A percentile compares a stretch with the other conserved stretches of the same genome.
Evolutionary conservation across 345 rosid species (phyloP).

Genomic region (Draba incana): DNA sequence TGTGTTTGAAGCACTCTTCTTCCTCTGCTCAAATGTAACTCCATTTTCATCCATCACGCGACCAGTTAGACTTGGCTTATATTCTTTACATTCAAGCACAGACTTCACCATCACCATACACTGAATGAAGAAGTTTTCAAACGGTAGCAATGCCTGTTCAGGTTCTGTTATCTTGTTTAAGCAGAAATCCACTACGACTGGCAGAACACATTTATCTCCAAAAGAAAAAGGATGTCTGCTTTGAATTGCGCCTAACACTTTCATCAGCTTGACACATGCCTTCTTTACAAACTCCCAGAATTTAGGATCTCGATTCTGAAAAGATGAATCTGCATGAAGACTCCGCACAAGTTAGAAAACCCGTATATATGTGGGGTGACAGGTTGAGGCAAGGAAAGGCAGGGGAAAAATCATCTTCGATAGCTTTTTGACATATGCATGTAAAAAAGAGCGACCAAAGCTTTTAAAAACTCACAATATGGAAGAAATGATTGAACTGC

Average conservation of each 20-base stretch:
- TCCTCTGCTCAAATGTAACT: constrained; percentile 75
- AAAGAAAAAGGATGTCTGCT: constrained; percentile 93
- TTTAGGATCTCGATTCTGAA: constrained; percentile 65
- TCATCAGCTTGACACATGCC: constrained; percentile 90
- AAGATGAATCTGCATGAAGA: constrained; percentile 66
- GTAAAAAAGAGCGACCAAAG: constrained; percentile 14
- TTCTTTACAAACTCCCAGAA: constrained; percentile 80
- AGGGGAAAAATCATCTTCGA: background rate
- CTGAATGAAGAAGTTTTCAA: constrained; percentile 83
- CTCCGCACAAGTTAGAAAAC: constrained; percentile 29
- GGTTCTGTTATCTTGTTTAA: constrained; percentile 83
- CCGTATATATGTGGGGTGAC: constrained; percentile 3
- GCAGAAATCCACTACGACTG: constrained; percentile 81
- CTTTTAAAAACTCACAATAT: constrained; percentile 62
- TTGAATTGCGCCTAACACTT: constrained; percentile 82
- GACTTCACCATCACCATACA: constrained; percentile 96
- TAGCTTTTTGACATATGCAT: constrained; percentile 18
- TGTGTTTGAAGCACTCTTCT: constrained; percentile 73
- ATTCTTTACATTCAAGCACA: constrained; percentile 92
- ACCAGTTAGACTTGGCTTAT: constrained; percentile 82
- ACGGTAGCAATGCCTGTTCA: constrained; percentile 58
- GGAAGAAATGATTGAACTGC: constrained; percentile 85
- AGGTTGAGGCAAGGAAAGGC: constrained; percentile 4
- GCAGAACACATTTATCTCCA: constrained; percentile 90
- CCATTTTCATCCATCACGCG: constrained; percentile 87